A percentile compares a stretch with the other conserved stretches of the same genome.
These are phyloP conservation scores for Tarenaya hassleriana DNA, from an alignment of 345 rosid genomes.

Conservation along the genomic window DNA sequence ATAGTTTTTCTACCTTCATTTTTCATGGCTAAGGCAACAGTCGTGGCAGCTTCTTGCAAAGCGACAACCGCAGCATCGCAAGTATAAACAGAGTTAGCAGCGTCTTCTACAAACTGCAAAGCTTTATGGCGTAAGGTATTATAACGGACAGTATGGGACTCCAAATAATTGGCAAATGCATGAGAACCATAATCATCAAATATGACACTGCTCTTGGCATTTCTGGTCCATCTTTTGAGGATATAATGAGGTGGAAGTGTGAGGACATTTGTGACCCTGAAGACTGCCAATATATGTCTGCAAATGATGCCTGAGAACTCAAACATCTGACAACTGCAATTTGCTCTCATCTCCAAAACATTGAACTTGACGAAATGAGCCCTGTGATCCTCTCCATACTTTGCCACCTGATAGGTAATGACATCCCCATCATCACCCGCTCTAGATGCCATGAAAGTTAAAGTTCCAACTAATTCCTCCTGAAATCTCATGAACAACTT, in stretches of 20 bases:
- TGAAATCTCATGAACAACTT: slow-evolving; percentile 40
- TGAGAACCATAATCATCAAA: slow-evolving; percentile 38
- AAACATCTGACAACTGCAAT: slow-evolving; percentile 65
- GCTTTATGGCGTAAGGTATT: slow-evolving; percentile 58
- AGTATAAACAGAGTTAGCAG: slow-evolving; percentile 35
- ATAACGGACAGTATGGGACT: slow-evolving; percentile 53
- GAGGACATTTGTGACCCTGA: slow-evolving; percentile 59
- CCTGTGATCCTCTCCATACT: slow-evolving; percentile 54
- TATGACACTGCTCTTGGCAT: slow-evolving; percentile 49
- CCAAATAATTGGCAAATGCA: slow-evolving; percentile 39
- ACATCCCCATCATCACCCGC: slow-evolving; percentile 36
- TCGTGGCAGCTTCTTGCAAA: slow-evolving; percentile 53
- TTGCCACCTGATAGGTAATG: slow-evolving; percentile 42
- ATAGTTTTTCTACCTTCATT: slow-evolving; percentile 27
- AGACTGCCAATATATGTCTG: slow-evolving; percentile 55
- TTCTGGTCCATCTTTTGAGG: slow-evolving; percentile 54
- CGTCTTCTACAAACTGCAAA: slow-evolving; percentile 52
- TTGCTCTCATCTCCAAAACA: slow-evolving; percentile 51
- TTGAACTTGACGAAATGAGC: slow-evolving; percentile 48
- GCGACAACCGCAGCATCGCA: slow-evolving; percentile 43
- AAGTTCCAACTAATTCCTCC: slow-evolving; percentile 45
- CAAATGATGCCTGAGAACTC: slow-evolving; percentile 63
- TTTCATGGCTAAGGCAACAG: slow-evolving; percentile 35
- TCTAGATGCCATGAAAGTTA: slow-evolving; percentile 45
- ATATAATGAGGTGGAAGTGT: slow-evolving; percentile 57